Evolutionary conservation across 768 basidiomycete genomes (phyloP).

Genomic region (Tubosaeta sp.): DNA sequence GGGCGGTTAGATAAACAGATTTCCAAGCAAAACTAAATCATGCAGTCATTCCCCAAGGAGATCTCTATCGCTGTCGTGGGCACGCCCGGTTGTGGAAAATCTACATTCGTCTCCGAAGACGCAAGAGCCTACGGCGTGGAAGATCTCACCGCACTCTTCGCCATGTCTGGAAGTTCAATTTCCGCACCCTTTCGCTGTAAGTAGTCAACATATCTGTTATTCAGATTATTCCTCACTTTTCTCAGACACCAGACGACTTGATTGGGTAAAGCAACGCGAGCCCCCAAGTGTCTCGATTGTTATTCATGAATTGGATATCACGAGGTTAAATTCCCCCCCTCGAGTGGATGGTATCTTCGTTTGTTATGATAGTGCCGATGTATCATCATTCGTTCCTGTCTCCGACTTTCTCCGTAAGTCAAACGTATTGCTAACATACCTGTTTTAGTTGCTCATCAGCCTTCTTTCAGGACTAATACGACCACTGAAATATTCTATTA

Average conservation of each 20-base stretch:
- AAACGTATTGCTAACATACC: not conserved
- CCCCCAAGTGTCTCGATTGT: slow-evolving; percentile 43
- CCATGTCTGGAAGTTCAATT: slow-evolving; percentile 30
- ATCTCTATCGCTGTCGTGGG: slow-evolving; percentile 79
- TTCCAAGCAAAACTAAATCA: slow-evolving; percentile 5
- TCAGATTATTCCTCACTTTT: slow-evolving; percentile 21
- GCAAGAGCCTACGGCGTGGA: slow-evolving; percentile 57
- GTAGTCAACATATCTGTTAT: not conserved
- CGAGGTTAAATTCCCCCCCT: slow-evolving; percentile 53
- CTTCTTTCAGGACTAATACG: slow-evolving; percentile 49
- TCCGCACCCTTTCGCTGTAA: slow-evolving; percentile 41
- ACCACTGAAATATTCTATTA: slow-evolving; percentile 53
- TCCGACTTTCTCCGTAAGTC: slow-evolving; percentile 68
- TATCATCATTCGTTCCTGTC: slow-evolving; percentile 60
- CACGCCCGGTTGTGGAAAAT: slow-evolving; percentile 76
- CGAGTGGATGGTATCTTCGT: slow-evolving; percentile 74
- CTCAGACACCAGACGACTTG: slow-evolving; percentile 31
- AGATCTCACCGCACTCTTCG: slow-evolving; percentile 35
- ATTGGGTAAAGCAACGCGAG: slow-evolving; percentile 37
- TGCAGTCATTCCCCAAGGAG: slow-evolving; percentile 28
- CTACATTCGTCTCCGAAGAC: slow-evolving; percentile 73
- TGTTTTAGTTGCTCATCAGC: slow-evolving; percentile 9
- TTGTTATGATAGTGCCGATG: slow-evolving; percentile 75
- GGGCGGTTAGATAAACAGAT: not conserved
- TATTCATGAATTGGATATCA: slow-evolving; percentile 54